Evolutionary conservation across 148 eudicot species (phyloP).

Genomic region (Polygonum aviculare): DNA sequence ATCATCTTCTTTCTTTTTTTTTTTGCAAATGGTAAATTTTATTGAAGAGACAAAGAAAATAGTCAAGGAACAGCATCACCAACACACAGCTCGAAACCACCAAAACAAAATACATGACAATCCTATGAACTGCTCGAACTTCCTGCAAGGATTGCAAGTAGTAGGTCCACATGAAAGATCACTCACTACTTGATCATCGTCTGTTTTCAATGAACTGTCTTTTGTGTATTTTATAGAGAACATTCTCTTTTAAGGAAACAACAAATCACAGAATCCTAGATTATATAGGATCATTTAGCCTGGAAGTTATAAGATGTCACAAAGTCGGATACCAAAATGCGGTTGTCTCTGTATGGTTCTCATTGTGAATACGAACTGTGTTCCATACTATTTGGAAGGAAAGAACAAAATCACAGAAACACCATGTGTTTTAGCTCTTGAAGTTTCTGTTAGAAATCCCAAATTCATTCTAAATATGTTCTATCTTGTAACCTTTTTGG

Average conservation of each 20-base stretch:
- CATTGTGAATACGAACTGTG: neutral
- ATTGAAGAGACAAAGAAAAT: too few species aligned
- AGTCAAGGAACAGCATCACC: too few species aligned
- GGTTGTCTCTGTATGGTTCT: neutral
- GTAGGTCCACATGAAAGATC: too few species aligned
- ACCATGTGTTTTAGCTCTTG: neutral
- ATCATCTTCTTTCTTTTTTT: too few species aligned
- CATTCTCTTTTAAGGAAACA: too few species aligned
- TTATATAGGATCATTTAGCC: neutral
- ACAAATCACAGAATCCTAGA: neutral
- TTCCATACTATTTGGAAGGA: neutral
- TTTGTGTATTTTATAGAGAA: too few species aligned
- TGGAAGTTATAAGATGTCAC: neutral
- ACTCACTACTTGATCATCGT: neutral
- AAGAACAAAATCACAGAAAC: too few species aligned
- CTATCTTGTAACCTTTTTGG: neutral
- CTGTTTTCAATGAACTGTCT: slow-evolving; percentile 1
- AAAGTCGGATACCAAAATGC: neutral
- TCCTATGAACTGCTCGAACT: too few species aligned
- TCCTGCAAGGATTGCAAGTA: too few species aligned
- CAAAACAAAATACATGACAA: too few species aligned
- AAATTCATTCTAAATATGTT: neutral
- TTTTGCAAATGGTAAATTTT: too few species aligned
- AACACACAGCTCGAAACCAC: too few species aligned
- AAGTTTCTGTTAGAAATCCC: neutral